phyloP scores from a whole-genome alignment of 768 basidiomycete genomes.

The Trametes villosa region DNA sequence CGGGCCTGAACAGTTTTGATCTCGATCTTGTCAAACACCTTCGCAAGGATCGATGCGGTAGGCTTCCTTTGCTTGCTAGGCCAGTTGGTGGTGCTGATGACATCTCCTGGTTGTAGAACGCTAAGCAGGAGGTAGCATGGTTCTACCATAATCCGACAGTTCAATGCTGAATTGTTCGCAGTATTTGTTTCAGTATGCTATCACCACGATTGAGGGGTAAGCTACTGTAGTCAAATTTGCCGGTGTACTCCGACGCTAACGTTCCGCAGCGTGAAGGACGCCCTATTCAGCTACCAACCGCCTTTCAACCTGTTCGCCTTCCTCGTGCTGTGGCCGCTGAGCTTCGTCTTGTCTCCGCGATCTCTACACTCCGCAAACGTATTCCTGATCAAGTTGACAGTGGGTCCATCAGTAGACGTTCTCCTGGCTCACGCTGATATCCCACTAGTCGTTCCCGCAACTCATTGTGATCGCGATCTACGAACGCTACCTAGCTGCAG shows the following conservation, averaged over 20 bases:
- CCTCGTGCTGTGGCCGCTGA: conserved; percentile 76
- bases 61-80: conserved; percentile 24
- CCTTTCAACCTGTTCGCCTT: conserved; percentile 89
- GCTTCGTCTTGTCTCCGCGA: conserved; percentile 74
- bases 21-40: conserved; percentile 89
- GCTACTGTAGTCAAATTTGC: no score
- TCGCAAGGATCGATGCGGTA: conserved; percentile 72
- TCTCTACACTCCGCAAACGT: conserved; percentile 85
- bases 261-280: conserved; percentile 80
- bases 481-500: conserved; percentile 69
- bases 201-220: conserved; percentile 87
- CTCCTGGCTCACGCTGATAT: not conserved
- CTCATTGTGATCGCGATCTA: conserved; percentile 77
- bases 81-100: not conserved
- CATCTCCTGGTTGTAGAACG: conserved; percentile 44
- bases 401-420: conserved; percentile 33
- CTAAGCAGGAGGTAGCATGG: conserved; percentile 56
- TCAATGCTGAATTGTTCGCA: conserved; percentile 32
- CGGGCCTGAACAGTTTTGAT: conserved; percentile 62
- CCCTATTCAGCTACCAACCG: conserved; percentile 89
- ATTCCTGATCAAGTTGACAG: conserved; percentile 82
- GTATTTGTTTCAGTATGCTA: conserved; percentile 87
- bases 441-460: conserved; percentile 68
- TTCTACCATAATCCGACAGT: not conserved
- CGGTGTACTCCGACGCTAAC: not conserved